Percentiles rank a stretch among this genome's conserved stretches.
phyloP scores from a whole-genome alignment of 169 alveolate genomes.

The Plasmodium gaboni region DNA sequence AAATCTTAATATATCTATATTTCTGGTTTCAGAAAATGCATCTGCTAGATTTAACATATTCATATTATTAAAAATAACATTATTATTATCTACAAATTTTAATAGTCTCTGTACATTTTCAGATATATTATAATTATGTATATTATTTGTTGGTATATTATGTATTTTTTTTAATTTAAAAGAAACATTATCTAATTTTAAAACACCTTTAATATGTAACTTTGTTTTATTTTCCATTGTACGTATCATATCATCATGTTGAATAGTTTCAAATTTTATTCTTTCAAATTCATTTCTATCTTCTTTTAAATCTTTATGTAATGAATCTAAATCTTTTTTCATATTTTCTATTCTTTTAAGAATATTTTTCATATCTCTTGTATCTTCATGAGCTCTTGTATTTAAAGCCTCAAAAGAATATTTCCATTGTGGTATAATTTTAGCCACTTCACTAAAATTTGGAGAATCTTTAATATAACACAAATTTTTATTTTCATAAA shows the following conservation, averaged over 20 bases:
- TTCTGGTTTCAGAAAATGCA: conserved; percentile 21
- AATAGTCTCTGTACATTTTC: conserved; percentile 53
- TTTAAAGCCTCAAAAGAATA: conserved; percentile 52
- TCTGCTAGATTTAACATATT: too few relatives aligned
- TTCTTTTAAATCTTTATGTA: conserved; percentile 57
- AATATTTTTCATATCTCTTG: conserved; percentile 70
- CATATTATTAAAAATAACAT: background rate
- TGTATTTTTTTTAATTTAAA: conserved; percentile 41
- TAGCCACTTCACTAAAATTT: conserved; percentile 34
- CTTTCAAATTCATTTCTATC: conserved; percentile 72
- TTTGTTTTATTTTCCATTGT: conserved; percentile 61
- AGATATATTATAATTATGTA: conserved; percentile 40
- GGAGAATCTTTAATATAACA: conserved; percentile 73
- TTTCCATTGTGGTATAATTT: conserved; percentile 73
- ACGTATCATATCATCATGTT: conserved; percentile 55
- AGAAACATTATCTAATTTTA: conserved; percentile 65
- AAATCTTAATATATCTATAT: conserved; percentile 63
- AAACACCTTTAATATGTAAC: conserved; percentile 52
- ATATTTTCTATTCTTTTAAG: conserved; percentile 55
- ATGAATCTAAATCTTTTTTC: conserved; percentile 37
- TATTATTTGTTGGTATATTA: conserved; percentile 41
- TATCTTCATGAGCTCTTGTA: conserved; percentile 62
- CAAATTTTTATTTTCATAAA: conserved; percentile 57
- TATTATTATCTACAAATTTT: conserved; percentile 35
- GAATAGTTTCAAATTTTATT: conserved; percentile 72